phyloP scores from a whole-genome alignment of 2,329 filamentous ascomycete genomes.

The Neophaeococcomyces aloes region DNA sequence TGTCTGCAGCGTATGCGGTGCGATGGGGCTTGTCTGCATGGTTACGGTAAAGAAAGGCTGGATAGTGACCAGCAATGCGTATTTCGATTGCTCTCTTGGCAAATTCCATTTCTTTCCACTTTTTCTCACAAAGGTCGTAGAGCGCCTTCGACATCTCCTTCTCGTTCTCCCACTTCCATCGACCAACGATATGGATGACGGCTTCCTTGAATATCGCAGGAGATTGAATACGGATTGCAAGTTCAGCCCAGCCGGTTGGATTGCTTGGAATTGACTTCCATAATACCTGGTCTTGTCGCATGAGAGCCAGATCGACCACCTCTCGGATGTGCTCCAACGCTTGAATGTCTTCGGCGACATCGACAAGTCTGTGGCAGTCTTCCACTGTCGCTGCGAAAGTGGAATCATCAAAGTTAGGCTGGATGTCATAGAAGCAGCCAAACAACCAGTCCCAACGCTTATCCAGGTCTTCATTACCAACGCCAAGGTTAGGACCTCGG shows the following conservation, averaged over 20 bases:
- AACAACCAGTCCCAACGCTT: conserved; percentile 36
- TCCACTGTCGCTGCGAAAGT: conserved; percentile 31
- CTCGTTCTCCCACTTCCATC: conserved; percentile 22
- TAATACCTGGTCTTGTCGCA: conserved; percentile 38
- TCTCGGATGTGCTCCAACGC: conserved; percentile 34
- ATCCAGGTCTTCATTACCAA: conserved; percentile 27
- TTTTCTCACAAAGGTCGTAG: conserved; percentile 21
- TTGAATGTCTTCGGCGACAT: conserved; percentile 38
- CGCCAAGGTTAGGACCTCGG: conserved; percentile 20
- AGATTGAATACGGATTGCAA: conserved; percentile 37
- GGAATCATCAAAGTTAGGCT: conserved; percentile 31
- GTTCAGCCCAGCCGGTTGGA: conserved; percentile 37
- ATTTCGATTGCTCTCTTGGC: conserved; percentile 24
- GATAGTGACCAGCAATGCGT: conserved; percentile 24
- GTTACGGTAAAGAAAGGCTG: conserved; percentile 30
- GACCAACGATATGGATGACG: conserved; percentile 25
- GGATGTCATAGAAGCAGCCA: conserved; percentile 37
- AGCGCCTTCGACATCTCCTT: conserved; percentile 16
- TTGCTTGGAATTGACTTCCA: conserved; percentile 34
- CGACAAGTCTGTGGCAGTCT: conserved; percentile 32
- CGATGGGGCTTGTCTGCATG: conserved; percentile 28
- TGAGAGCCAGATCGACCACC: conserved; percentile 38
- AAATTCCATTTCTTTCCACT: conserved; percentile 20
- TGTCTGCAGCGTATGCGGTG: conserved; percentile 37
- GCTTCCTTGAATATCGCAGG: conserved; percentile 30